phyloP scores from a whole-genome alignment of 768 basidiomycete species.

The Amanita subjunquillea region DNA sequence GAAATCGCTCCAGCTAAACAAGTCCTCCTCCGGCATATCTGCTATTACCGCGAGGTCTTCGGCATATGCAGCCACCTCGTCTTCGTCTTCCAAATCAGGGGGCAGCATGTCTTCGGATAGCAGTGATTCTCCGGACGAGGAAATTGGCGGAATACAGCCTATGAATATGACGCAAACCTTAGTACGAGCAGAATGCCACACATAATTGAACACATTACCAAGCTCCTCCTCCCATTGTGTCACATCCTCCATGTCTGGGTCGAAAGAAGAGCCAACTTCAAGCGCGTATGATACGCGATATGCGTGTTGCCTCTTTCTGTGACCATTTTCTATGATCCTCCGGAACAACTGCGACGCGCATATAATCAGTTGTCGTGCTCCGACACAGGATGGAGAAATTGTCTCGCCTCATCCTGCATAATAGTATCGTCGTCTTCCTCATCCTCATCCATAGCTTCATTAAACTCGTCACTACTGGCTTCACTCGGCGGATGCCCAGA shows the following conservation, averaged over 20 bases:
- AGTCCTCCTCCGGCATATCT: slow-evolving; percentile 32
- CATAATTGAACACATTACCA: background rate
- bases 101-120: slow-evolving; percentile 15
- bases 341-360: slow-evolving; percentile 42
- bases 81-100: slow-evolving; percentile 45
- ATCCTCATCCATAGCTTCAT: slow-evolving; percentile 35
- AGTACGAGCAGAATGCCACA: background rate
- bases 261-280: slow-evolving; percentile 70
- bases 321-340: slow-evolving; percentile 49
- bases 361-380: background rate
- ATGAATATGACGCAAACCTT: background rate
- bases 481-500: slow-evolving; percentile 17
- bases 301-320: slow-evolving; percentile 35
- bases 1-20: slow-evolving; percentile 24
- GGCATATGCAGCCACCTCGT: slow-evolving; percentile 50
- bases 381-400: background rate
- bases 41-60: slow-evolving; percentile 36
- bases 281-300: slow-evolving; percentile 55
- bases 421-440: slow-evolving; percentile 50
- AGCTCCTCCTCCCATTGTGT: slow-evolving; percentile 51
- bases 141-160: slow-evolving; percentile 1
- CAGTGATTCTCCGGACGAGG: slow-evolving; percentile 1
- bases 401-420: slow-evolving; percentile 52
- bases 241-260: slow-evolving; percentile 61
- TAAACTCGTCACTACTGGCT: slow-evolving; percentile 40